Percentiles rank a stretch among this genome's conserved stretches.
phyloP scores from a whole-genome alignment of 2,329 filamentous ascomycete genomes.

The Pyrenophora seminiperda region DNA sequence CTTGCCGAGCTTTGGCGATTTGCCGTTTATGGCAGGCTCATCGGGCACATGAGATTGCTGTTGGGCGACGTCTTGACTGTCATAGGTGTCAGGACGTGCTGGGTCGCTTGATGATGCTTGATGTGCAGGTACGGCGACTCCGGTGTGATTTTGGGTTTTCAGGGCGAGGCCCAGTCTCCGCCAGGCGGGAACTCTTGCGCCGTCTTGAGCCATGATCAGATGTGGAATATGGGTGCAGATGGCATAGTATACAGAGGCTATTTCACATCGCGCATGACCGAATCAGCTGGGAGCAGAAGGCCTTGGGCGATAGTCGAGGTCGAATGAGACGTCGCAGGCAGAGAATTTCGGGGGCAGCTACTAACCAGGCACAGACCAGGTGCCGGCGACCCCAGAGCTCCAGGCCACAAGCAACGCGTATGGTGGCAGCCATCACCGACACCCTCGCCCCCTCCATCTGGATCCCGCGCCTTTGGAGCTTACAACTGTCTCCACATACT shows the following conservation, averaged over 20 bases:
- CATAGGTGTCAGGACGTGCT: conserved; percentile 14
- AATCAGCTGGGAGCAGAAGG: conserved; percentile 39
- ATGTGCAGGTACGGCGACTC: conserved; percentile 33
- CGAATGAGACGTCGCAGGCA: conserved; percentile 43
- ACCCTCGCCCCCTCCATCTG: conserved; percentile 29
- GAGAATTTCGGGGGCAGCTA: conserved; percentile 41
- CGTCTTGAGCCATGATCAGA: conserved; percentile 37
- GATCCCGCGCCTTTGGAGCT: conserved; percentile 31
- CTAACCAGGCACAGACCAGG: conserved; percentile 25
- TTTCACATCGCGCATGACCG: conserved; percentile 42
- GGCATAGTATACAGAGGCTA: conserved; percentile 27
- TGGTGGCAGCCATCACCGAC: conserved; percentile 29
- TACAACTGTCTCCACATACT: conserved; percentile 38
- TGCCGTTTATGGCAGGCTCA: conserved; percentile 30
- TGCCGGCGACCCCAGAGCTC: conserved; percentile 34
- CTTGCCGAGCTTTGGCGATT: conserved; percentile 44
- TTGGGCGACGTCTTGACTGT: conserved; percentile 10
- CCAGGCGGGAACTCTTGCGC: conserved; percentile 58
- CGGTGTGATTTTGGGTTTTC: conserved; percentile 56
- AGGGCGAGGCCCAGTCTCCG: conserved; percentile 65
- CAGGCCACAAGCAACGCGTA: conserved; percentile 46
- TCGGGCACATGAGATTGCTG: conserved; percentile 16
- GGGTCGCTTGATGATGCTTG: conserved; percentile 18
- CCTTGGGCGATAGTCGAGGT: conserved; percentile 33
- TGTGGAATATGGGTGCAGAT: conserved; percentile 33